Base-by-base conservation (phyloP, 805 yeast genomes). In the Wickerhamiella shivajii region DNA sequence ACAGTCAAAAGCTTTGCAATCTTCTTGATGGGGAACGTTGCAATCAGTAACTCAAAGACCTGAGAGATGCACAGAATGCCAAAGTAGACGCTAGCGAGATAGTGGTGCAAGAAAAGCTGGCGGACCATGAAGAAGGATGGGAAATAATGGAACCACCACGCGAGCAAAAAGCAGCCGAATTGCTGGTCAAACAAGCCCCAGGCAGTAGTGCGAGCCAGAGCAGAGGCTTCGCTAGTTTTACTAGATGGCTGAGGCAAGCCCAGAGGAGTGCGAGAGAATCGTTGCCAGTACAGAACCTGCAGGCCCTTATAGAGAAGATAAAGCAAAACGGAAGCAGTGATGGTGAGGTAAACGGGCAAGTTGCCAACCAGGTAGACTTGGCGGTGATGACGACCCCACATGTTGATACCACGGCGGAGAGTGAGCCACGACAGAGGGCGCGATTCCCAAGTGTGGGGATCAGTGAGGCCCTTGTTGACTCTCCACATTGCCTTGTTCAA, bases 61-160 rank as follows among this genome's bases (percentile, higher is more conserved):
- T 77, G 85, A n/a, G 78, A 79, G 33, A 81, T 60, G 2, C 77
- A 80, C 42, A 81, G 63, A 34, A 80, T 63, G 29, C 83, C 90
- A 57, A 90, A 90, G 60, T 83, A 90, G 34, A 81, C 68, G 2
- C 97, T 81, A 37, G 95, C 96, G 44, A 90, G 60, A 56, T 87
- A 87, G 57, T 85, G 97, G 56, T 85, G 97, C 52, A 85, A 63
- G 62, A 87, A 85, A 57, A 85, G 58, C 60, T 85, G 96, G 60
- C 97, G 74, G 16, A 74, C 84, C 97, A 85, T 85, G 38, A 85
- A 60, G 47, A 66, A 59, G 40, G 67, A 72, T 13, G 90, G 87
- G 26, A 65, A 41, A 40, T 61, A 68, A 44, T 75, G 74, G 15
- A 73, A 19, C 1, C 61, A 39, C 68, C 73, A 79, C 1, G 81